Evolutionary conservation across 2,329 filamentous ascomycete species (phyloP).

Genomic region (Annulohypoxylon truncatum): DNA sequence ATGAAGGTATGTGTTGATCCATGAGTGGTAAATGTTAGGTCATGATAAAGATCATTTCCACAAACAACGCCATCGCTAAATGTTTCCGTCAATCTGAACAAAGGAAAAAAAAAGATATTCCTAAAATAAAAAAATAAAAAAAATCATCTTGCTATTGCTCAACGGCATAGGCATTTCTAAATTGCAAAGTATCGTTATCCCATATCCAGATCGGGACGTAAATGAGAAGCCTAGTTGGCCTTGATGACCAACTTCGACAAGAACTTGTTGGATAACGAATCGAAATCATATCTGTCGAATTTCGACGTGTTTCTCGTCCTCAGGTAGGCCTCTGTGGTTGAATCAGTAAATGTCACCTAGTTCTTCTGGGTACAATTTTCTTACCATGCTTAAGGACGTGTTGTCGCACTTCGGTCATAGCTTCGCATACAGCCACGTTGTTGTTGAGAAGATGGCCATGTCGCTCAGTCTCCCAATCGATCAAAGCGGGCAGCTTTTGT

Average conservation of each 20-base stretch:
- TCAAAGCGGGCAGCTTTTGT: constrained; percentile 91
- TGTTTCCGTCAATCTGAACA: constrained; percentile 52
- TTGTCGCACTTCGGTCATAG: constrained; percentile 93
- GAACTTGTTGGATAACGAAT: constrained; percentile 97
- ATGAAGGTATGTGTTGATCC: constrained; percentile 44
- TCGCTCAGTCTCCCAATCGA: constrained; percentile 92
- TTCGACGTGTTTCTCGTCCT: constrained; percentile 81
- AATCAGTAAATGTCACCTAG: constrained; percentile 54
- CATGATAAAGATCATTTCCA: constrained; percentile 54
- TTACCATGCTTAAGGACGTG: constrained; percentile 95
- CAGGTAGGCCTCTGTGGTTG: constrained; percentile 81
- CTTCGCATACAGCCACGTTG: constrained; percentile 91
- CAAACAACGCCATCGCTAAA: constrained; percentile 58
- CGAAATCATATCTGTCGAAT: constrained; percentile 93
- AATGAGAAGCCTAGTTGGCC: constrained; percentile 71
- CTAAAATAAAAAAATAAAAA: too few species aligned
- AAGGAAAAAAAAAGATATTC: constrained; percentile 50
- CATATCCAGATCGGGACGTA: constrained; percentile 20
- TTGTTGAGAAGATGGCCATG: constrained; percentile 92
- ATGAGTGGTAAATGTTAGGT: constrained; percentile 43
- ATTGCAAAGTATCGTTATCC: constrained; percentile 6
- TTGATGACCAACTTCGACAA: constrained; percentile 95
- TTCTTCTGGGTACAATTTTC: constrained; percentile 50
- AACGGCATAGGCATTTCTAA: constrained; percentile 23
- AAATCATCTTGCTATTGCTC: constrained; percentile 44